phyloP scores from a whole-genome alignment of 345 rosid genomes.

The Stellera chamaejasme region DNA sequence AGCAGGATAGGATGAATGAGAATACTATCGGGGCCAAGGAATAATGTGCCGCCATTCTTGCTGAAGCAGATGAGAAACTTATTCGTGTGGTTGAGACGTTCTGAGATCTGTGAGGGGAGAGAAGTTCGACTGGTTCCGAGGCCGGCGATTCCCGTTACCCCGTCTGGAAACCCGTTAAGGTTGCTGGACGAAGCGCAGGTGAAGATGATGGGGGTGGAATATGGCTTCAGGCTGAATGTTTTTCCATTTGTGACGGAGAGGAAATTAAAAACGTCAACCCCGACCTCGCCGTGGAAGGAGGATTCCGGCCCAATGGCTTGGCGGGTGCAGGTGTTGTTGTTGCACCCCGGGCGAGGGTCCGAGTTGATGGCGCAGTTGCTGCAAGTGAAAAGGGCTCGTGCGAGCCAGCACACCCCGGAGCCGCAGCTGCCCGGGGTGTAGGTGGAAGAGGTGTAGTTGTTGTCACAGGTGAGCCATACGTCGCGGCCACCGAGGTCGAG shows the following conservation, averaged over 20 bases:
- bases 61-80: constrained; percentile 29
- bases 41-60: constrained; percentile 20
- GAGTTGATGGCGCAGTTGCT: constrained; percentile 11
- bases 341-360: constrained; percentile 35
- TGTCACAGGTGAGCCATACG: constrained; percentile 39
- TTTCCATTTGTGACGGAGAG: constrained; percentile 33
- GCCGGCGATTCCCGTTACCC: constrained; percentile 32
- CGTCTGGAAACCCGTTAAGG: constrained; percentile 18
- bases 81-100: constrained; percentile 17
- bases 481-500: constrained; percentile 35
- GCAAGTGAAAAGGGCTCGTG: constrained; percentile 17
- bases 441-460: constrained; percentile 35
- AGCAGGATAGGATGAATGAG: constrained; percentile 7
- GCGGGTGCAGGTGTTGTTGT: constrained; percentile 37
- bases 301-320: background rate
- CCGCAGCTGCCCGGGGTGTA: constrained; percentile 24
- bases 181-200: constrained; percentile 18
- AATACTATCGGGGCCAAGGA: constrained; percentile 31
- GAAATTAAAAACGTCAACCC: constrained; percentile 27
- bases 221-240: constrained; percentile 23
- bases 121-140: constrained; percentile 25
- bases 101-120: constrained; percentile 22
- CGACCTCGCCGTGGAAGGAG: constrained; percentile 20
- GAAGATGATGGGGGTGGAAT: constrained; percentile 23
- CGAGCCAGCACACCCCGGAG: constrained; percentile 29